Conservation (phyloP, 192 early-diverging fungal genomes). For the Backusella australiensis region DNA sequence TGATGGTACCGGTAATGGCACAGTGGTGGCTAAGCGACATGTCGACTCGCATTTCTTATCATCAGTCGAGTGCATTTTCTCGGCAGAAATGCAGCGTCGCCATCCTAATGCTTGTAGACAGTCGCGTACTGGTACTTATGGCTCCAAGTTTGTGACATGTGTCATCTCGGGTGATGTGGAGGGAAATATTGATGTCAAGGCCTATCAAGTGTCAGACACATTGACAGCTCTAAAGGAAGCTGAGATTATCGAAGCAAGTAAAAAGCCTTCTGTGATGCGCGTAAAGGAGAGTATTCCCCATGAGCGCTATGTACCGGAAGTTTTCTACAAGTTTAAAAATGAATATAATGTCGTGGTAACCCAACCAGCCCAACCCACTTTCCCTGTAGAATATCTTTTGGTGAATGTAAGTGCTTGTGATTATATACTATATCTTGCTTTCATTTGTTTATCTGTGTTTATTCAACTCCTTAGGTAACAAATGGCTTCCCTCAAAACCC, state of each 20-base stretch:
- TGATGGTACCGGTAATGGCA: constrained; percentile 73
- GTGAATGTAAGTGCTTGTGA: constrained; percentile 68
- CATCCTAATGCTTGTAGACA: constrained; percentile 72
- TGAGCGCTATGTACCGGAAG: constrained; percentile 91
- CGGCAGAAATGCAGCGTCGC: constrained; percentile 79
- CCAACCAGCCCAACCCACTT: constrained; percentile 90
- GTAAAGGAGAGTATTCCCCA: constrained; percentile 67
- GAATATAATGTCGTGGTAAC: constrained; percentile 87
- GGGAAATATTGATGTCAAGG: constrained; percentile 78
- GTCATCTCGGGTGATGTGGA: constrained; percentile 90
- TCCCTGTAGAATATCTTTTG: constrained; percentile 95
- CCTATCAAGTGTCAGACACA: constrained; percentile 92
- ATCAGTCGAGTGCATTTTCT: constrained; percentile 83
- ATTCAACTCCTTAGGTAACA: constrained; percentile 54
- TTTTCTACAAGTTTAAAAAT: constrained; percentile 96
- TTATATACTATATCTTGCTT: neutral
- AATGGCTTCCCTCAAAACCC: constrained; percentile 88
- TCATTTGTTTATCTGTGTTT: constrained; percentile 19
- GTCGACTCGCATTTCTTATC: constrained; percentile 91
- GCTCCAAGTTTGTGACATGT: constrained; percentile 93
- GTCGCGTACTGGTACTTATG: constrained; percentile 76
- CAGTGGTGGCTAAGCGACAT: constrained; percentile 87
- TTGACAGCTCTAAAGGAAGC: constrained; percentile 87
- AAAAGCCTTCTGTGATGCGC: constrained; percentile 82
- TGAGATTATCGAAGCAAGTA: constrained; percentile 88